Evolutionary conservation across 495 filamentous ascomycete genomes (phyloP), one percentile per base, ranked within the genome.

Genomic region (Xylaria grammica): DNA sequence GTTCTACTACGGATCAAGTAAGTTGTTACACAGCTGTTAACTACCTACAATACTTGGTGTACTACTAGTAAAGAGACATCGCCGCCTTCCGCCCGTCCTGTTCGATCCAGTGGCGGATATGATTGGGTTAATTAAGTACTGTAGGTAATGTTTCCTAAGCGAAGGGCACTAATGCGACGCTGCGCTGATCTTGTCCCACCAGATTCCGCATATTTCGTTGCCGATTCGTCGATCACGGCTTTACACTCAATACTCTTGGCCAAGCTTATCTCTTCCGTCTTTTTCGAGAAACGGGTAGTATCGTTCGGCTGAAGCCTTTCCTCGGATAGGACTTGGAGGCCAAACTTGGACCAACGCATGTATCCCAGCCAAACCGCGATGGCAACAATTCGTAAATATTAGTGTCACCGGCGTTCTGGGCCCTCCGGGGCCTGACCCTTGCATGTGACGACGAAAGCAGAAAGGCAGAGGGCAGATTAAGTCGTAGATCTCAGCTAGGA

Each of bases 161-260:
- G 72, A 74, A 62, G 65, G 40, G 51, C 66, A 60, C 72, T 74
- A 74, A 69, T 65, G 62, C 45, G 66, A 68, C 62, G 65, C 67
- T 61, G 64, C 36, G 69, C 65, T 74, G 72, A 74, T 74, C 72
- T 66, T 60, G 67, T 60, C 66, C 69, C 67, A 71, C 69, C 57
- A 63, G 60, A 64, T 63, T 61, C 69, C 65, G 65, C 60, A 45
- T 49, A 20, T 38, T 57, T 63, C 67, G 71, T 66, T 58, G 69
- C 65, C 69, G 63, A 60, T 66, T 66, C 32, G 38, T 72, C 54
- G 69, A 71, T 73, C 68, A 51, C 63, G 62, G 63, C 71, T 62
- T 65, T 61, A 15, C 5, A 30, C 51, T 19, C 10, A 29, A n/a
- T 20, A 52, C 38, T 26, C n/a, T 32, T 32, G 27, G 24, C 54